Percentiles rank a stretch among this genome's conserved stretches.
phyloP scores from a whole-genome alignment of 305 asterid species.

The Fraxinus sp. region DNA sequence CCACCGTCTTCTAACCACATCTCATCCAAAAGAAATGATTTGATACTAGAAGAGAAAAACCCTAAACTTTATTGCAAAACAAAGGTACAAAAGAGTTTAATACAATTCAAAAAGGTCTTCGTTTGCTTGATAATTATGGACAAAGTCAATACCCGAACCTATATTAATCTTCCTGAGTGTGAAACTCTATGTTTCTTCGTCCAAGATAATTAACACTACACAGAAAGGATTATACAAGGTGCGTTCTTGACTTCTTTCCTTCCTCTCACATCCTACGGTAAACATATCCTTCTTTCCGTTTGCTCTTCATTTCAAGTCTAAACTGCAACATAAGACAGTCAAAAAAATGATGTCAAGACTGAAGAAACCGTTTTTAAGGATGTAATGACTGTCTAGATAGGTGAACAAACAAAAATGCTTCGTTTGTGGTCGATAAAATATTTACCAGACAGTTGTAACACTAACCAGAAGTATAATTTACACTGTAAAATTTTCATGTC shows the following conservation, averaged over 20 bases:
- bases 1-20: conserved; percentile 14
- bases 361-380: background rate
- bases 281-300: conserved; percentile 27
- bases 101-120: conserved; percentile 26
- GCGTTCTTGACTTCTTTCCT: conserved; percentile 91
- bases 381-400: background rate
- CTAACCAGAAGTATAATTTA: background rate
- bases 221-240: conserved; percentile 41
- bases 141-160: conserved; percentile 99
- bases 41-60: background rate
- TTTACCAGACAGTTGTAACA: background rate
- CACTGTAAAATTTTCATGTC: conserved; percentile 9
- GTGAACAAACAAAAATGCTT: conserved; percentile 30
- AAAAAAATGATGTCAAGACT: background rate
- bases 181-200: conserved; percentile 18
- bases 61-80: background rate
- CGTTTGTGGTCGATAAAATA: background rate
- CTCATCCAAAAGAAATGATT: conserved; percentile 17
- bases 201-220: conserved; percentile 22
- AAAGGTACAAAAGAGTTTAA: conserved; percentile 20
- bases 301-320: conserved; percentile 5
- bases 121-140: conserved; percentile 70
- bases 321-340: conserved; percentile 19
- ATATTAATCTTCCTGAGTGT: conserved; percentile 20
- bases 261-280: conserved; percentile 1